These are phyloP conservation scores for Candida sanyaensis DNA, from an alignment of 1,139 yeast species.

Conservation along the genomic window DNA sequence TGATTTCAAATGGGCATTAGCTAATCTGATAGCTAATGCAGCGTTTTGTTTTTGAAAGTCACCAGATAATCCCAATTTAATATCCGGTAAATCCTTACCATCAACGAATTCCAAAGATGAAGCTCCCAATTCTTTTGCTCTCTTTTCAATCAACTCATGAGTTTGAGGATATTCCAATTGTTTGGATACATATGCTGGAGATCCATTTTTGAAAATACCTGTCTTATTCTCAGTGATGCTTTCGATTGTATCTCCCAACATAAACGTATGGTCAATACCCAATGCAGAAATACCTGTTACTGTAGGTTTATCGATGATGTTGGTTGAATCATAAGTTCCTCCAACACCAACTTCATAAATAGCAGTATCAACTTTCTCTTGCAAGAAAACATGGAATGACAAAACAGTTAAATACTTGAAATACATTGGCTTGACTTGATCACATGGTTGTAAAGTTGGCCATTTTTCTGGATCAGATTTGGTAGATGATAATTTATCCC, in stretches of 20 bases:
- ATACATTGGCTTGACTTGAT: slow-evolving; percentile 83
- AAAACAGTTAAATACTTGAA: slow-evolving; percentile 87
- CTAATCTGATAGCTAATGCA: slow-evolving; percentile 79
- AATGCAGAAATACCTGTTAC: slow-evolving; percentile 85
- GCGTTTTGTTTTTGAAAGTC: slow-evolving; percentile 86
- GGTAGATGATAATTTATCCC: slow-evolving; percentile 75
- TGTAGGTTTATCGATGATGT: slow-evolving; percentile 75
- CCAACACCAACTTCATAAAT: slow-evolving; percentile 98
- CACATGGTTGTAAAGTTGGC: slow-evolving; percentile 68
- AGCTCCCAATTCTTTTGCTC: slow-evolving; percentile 66
- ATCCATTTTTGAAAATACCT: slow-evolving; percentile 77
- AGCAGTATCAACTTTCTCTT: slow-evolving; percentile 89
- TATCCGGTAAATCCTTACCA: slow-evolving; percentile 27
- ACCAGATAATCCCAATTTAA: slow-evolving; percentile 80
- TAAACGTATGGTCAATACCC: slow-evolving; percentile 90
- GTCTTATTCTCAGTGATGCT: slow-evolving; percentile 96
- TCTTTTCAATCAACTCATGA: slow-evolving; percentile 50
- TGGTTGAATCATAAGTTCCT: slow-evolving; percentile 95
- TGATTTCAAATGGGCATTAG: slow-evolving; percentile 58
- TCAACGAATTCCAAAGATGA: slow-evolving; percentile 54
- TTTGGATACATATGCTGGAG: slow-evolving; percentile 66
- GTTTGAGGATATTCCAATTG: slow-evolving; percentile 57
- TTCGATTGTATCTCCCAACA: slow-evolving; percentile 85
- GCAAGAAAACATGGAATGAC: slow-evolving; percentile 86
- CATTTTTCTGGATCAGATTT: slow-evolving; percentile 56